phyloP scores from a whole-genome alignment of 148 eudicot genomes.

The Fagopyrum homotropicum region DNA sequence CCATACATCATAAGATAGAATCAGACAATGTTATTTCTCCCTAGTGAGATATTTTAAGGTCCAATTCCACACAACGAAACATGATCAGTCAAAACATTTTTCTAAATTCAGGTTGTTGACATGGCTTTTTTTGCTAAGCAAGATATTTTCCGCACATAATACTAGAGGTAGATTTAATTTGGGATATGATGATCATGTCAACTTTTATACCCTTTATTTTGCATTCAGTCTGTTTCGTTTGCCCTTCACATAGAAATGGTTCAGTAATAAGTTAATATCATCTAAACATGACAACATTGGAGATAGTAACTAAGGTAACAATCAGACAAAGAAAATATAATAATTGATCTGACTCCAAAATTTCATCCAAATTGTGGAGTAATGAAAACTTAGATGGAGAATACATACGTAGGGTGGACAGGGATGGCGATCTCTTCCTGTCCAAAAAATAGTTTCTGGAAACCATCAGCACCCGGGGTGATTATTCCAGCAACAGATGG shows the following conservation, averaged over 20 bases:
- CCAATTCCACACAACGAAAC: not conserved
- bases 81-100: too few relatives aligned
- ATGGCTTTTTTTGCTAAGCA: not conserved
- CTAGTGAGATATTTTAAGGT: not conserved
- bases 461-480: conserved; percentile 95
- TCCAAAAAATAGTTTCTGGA: conserved; percentile 93
- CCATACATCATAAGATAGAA: not conserved
- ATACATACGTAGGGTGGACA: conserved; percentile 80
- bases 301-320: too few relatives aligned
- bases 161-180: not conserved
- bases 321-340: too few relatives aligned
- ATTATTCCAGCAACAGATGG: conserved; percentile 99
- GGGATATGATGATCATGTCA: not conserved
- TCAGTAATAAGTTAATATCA: not conserved
- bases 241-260: not conserved
- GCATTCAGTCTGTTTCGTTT: not conserved
- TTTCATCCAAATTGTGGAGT: not conserved
- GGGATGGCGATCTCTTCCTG: conserved; percentile 99
- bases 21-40: not conserved
- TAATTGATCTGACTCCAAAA: too few relatives aligned
- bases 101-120: not conserved
- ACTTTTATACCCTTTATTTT: not conserved
- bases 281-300: not conserved
- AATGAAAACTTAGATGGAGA: not conserved
- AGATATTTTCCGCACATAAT: not conserved